Conservation (phyloP, 345 rosid genomes). For the Abelmoschus esculentus region DNA sequence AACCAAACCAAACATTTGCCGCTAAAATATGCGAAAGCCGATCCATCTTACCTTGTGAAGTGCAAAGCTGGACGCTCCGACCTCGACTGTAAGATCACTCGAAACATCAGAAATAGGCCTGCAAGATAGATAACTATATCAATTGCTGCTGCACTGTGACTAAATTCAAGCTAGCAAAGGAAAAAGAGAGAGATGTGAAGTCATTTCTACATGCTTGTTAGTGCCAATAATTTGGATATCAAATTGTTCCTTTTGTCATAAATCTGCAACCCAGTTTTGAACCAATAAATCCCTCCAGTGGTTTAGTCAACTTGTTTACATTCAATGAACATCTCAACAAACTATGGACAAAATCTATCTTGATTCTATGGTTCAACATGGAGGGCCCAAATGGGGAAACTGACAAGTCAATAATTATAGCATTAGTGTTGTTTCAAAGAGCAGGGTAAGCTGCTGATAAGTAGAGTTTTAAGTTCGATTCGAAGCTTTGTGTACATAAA, state of each 20-base stretch:
- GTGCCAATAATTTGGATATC: slow-evolving; percentile 34
- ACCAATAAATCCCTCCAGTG: slow-evolving; percentile 15
- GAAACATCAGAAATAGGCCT: slow-evolving; percentile 98
- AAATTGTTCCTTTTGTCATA: slow-evolving; percentile 26
- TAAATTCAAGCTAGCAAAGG: neutral
- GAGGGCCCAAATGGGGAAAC: slow-evolving; percentile 28
- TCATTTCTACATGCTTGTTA: slow-evolving; percentile 33
- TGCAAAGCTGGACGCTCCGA: slow-evolving; percentile 76
- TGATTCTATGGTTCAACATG: slow-evolving; percentile 25
- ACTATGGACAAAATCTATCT: slow-evolving; percentile 18
- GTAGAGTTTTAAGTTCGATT: too few relatives aligned
- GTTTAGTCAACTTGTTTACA: slow-evolving; percentile 7
- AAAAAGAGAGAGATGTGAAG: slow-evolving; percentile 5
- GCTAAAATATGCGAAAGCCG: neutral
- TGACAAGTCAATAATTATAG: slow-evolving; percentile 29
- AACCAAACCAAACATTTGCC: neutral
- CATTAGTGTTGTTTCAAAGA: slow-evolving; percentile 14
- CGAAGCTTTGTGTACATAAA: too few relatives aligned
- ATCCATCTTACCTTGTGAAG: slow-evolving; percentile 69
- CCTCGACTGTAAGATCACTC: slow-evolving; percentile 80
- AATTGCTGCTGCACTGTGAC: slow-evolving; percentile 8
- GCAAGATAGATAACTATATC: slow-evolving; percentile 28
- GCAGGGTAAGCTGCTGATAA: neutral
- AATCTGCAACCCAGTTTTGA: slow-evolving; percentile 27
- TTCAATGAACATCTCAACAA: slow-evolving; percentile 11